Evolutionary conservation across 2,329 filamentous ascomycete genomes (phyloP), one percentile per base, ranked within the genome.

Genomic region (Onygenales sp.): DNA sequence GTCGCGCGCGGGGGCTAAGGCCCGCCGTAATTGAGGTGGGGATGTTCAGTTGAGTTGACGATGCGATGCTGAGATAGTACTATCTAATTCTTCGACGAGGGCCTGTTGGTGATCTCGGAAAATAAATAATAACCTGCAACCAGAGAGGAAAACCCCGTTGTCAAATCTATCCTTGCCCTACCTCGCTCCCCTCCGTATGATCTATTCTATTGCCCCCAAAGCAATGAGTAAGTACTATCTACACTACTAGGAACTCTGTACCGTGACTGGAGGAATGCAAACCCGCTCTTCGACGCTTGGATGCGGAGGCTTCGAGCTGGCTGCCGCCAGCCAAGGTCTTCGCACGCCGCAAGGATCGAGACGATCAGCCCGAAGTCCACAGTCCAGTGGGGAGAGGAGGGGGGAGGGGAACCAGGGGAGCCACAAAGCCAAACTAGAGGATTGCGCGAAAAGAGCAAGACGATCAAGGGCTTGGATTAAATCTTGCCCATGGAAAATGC

Each of bases 361-460:
- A 33, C 11, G 21, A 32, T 44, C 42, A 31, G 42, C 21, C 11
- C 17, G 17, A n/a, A 31, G 27, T 17, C 10, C 9, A 27, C 36
- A 39, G 36, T 9, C 36, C 36, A 39, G 36, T 39, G 6, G 36
- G 3, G 4, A 27, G 42, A 49, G n/a, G 8, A 40, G n/a, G 54
- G 46, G 51, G 51, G 49, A 49, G 52, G 52, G 51, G 40, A 49
- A 40, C 47, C 48, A 56, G 57, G 45, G 55, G 55, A 48, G 49
- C 47, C 48, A 53, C 50, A 45, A 45, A 45, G 43, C 27, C 43
- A 45, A 45, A 45, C 40, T 31, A 49, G 47, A 56, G 54, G 47
- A 51, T 13, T 32, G 27, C 5, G 51, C 52, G 55, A 55, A 58
- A 54, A 58, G 54, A 51, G 55, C 56, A 51, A 56, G 45, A 52